Evolutionary conservation across 2,329 filamentous ascomycete species (phyloP), one percentile per base, ranked within the genome.

Genomic region (Dendrostoma leiphaemia): DNA sequence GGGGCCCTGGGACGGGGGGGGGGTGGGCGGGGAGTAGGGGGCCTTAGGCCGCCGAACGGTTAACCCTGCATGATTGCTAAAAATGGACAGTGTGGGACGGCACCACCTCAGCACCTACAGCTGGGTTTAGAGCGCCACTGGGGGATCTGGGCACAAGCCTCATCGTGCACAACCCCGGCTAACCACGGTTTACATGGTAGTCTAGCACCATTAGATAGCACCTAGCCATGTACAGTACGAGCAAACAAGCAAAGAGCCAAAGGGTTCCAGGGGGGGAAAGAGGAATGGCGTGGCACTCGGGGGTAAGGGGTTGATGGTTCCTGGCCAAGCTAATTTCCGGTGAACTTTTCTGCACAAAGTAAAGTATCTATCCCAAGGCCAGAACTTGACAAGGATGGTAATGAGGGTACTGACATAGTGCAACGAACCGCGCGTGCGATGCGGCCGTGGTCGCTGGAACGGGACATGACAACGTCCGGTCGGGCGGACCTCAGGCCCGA

Each of bases 61-160:
- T 29, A 29, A 46, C 44, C 44, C 44, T 46, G 44, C 44, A 46
- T 46, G 44, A 46, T 46, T n/a, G 29, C 44, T 46, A 46, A 46
- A 46, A 46, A 23, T 46, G 44, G 44, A 26, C n/a, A n/a, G n/a
- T n/a, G n/a, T n/a, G n/a, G n/a, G n/a, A n/a, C n/a, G n/a, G n/a
- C 17, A 26, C 24, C 24, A 32, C 28, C 28, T 21, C 15, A n/a
- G 15, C 5, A 23, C 26, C n/a, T n/a, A n/a, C n/a, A n/a, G n/a
- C n/a, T n/a, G n/a, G n/a, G n/a, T n/a, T n/a, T n/a, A n/a, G n/a
- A n/a, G n/a, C 26, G 17, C 9, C 23, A 23, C 23, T 8, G 15
- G 6, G 17, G n/a, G 23, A 41, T 41, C 38, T n/a, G 23, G 21
- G 10, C 5, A 31, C 41, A 32, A 46, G 43, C 26, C 23, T 31